Base-by-base conservation (phyloP, 2,329 filamentous ascomycete species). In the Aspergillus brasiliensis region DNA sequence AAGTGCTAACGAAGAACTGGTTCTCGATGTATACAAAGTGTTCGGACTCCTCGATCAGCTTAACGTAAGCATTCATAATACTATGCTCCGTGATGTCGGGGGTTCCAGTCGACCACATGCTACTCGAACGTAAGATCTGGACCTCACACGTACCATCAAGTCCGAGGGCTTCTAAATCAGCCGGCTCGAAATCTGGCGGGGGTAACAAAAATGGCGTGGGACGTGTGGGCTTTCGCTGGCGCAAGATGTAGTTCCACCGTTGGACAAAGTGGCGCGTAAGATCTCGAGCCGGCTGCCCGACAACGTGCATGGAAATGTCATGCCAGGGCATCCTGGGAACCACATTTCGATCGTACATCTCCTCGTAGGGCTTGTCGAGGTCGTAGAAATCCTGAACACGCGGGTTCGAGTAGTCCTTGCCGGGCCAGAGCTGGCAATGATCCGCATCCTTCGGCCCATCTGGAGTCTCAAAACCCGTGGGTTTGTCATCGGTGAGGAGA, bases 21-120 rank as follows among this genome's bases (percentile, higher is more conserved):
- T 99, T 99, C 75, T 99, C 95, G 66, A 98, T 97, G 77, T 99
- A 98, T 54, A 98, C 91, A 70, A 97, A 97, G 75, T 98, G 95
- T 51, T 99, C 92, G 1, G 92, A 97, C 65, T 94, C 90, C 65
- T 95, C 89, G 67, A 99, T 99, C 81, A 96, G 87, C 74, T 96
- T 95, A 67, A 96, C 85, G 71, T 98, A 98, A 3, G 95, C 94
- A 64, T 90, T 95, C 83, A 96, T 93, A 72, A 99, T 98, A 72
- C 94, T 98, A 75, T 93, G 89, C 74, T 99, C 95, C 0, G 89
- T 91, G 60, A 92, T 86, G 58, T 92, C 90, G 0, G 85, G 84
- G 13, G 92, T 92, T 15, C 95, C 95, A 2, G 97, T 84, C 1
- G 94, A 98, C 95, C 95, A 99, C 37, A 90, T 87, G 49, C 87